These are phyloP conservation scores for Vicia villosa DNA, from an alignment of 306 rosid genomes.

Conservation along the genomic window DNA sequence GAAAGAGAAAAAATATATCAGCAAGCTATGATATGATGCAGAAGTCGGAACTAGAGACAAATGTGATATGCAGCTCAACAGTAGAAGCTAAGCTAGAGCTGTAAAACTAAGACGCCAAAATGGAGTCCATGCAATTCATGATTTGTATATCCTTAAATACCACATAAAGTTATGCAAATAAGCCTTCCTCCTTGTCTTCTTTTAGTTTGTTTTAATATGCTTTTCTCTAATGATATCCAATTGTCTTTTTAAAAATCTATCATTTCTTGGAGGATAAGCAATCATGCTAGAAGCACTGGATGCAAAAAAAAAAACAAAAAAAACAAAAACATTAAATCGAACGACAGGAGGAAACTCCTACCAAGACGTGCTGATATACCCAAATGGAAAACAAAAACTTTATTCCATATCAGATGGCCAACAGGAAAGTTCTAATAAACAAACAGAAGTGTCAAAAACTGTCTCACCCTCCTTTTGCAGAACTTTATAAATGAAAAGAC, in stretches of 20 bases:
- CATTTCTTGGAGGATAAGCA: slow-evolving; percentile 15
- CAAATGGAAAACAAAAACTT: background rate
- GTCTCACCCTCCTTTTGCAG: background rate
- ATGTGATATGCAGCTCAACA: too few relatives aligned
- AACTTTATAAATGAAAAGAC: background rate
- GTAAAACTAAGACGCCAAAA: slow-evolving; percentile 14
- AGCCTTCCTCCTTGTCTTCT: too few relatives aligned
- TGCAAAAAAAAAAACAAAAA: slow-evolving; percentile 3
- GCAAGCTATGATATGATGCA: slow-evolving; percentile 27
- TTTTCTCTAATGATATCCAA: too few relatives aligned
- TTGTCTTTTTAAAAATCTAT: too few relatives aligned
- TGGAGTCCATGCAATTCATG: slow-evolving; percentile 5
- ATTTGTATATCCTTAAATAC: slow-evolving; percentile 14
- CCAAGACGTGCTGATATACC: background rate
- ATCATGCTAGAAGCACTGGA: background rate
- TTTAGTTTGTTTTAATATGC: too few relatives aligned
- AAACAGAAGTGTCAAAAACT: background rate
- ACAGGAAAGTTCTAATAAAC: slow-evolving; percentile 5
- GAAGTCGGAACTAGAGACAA: slow-evolving; percentile 31
- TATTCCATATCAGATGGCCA: background rate
- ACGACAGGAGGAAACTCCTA: slow-evolving; percentile 6
- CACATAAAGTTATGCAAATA: too few relatives aligned
- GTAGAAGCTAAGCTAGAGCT: slow-evolving; percentile 24
- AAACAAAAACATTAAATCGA: slow-evolving; percentile 1
- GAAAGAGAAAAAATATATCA: slow-evolving; percentile 4